Base-by-base conservation (phyloP, 306 rosid species). In the Comarum palustre region DNA sequence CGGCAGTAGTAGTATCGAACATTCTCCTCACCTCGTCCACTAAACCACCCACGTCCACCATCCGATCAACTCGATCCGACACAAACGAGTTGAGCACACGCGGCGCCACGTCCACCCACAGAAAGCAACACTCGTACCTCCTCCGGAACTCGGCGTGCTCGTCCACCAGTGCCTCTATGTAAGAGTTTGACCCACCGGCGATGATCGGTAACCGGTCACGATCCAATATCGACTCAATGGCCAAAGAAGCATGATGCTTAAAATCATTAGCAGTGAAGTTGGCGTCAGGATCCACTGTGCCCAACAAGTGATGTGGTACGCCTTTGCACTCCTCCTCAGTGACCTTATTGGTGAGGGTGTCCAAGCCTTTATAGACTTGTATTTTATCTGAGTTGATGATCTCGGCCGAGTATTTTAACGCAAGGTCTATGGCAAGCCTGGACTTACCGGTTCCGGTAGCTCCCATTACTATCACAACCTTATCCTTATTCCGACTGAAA, bases 361-460 rank as follows among this genome's bases (percentile, higher is more conserved):
- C 87, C 0, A 92, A 80, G n/a, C 96, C 96, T 7, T 79, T 58
- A 77, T 83, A 89, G 22, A 87, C 81, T 84, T 92, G 97, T 59
- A 92, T 89, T 81, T 92, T 92, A 76, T 92, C 97, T 0, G 92
- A 87, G 75, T 92, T 92, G 1, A 92, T 72, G 47, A 92, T 76
- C 83, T 92, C 97, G 0, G 85, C 87, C 0, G 75, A 73, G 25
- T 83, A 82, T 11, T 81, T 82, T 0, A 77, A 79, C 22, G 97
- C 96, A 1, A 92, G 27, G 73, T 89, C 93, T 12, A 92, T 79
- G 13, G 96, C 93, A 0, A 92, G 80, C 32, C 86, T 79, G 13
- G 97, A 86, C 68, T 92, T 92, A 3, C 97, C 97, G 27, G 86
- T 83, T 5, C 90, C 97, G 61, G 97, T 92, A 17, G 97, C 90